Base-by-base conservation (phyloP, 2,329 filamentous ascomycete species). In the Madurella mycetomatis region DNA sequence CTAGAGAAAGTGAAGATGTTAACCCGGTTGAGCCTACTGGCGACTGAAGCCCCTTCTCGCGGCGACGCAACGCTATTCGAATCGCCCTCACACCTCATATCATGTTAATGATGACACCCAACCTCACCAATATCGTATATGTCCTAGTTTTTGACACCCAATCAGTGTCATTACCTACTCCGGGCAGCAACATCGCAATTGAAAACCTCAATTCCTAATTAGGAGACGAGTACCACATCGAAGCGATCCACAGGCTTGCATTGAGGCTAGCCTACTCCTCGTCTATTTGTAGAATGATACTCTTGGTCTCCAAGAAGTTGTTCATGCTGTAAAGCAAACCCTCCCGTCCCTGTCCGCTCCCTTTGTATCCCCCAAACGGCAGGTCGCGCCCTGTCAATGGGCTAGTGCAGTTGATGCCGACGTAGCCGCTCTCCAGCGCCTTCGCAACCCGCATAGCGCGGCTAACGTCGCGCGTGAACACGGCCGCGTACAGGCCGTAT, bases 361-460 rank as follows among this genome's bases (percentile, higher is more conserved):
- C 67, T 62, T 76, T 76, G 52, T 68, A 73, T 0, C 73, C 73
- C 9, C 73, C 73, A 60, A 76, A 74, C 1, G 73, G 72, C 64
- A 69, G 64, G 46, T 75, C 72, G 41, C 62, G 65, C 1, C 66
- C 67, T n/a, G 61, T 65, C 1, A 63, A 67, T 0, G 72, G 72
- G 50, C 68, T 71, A 1, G 71, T 73, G 55, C 63, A 66, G 48
- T 83, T 86, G 54, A 86, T 78, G 61, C 80, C 82, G 0, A 85
- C 81, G 67, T 80, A 82, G 0, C 83, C 83, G 2, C 80, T 76
- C 64, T 84, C 79, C 25, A 85, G 72, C 3, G 73, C 76, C 55
- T 78, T 78, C 9, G 77, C 71, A 1, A 78, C 67, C 8, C 73
- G 66, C 63, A 77, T 65, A 3, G 73, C 74, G 1, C 73, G 64